A percentile compares a stretch with the other conserved stretches of the same genome.
Conservation (phyloP, 805 yeast species). For the Wickerhamiella bombiphila region DNA sequence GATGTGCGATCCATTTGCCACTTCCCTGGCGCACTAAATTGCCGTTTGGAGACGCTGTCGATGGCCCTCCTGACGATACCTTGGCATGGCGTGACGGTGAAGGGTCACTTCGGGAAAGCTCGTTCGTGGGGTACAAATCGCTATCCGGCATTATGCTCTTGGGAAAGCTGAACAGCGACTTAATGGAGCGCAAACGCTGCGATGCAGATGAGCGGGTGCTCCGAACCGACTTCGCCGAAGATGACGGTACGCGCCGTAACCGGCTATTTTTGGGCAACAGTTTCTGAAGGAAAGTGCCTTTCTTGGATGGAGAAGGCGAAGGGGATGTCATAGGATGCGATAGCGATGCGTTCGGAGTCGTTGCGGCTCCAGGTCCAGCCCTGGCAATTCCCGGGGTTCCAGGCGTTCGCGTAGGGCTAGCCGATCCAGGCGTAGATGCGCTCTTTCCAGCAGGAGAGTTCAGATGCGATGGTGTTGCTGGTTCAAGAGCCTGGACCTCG, state of each 20-base stretch:
- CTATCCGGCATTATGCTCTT: conserved; percentile 7
- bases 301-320: not conserved
- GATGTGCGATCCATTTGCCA: conserved; percentile 36
- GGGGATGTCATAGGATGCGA: not conserved
- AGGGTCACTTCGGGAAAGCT: not conserved
- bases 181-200: conserved; percentile 5
- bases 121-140: conserved; percentile 11
- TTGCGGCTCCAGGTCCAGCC: not conserved
- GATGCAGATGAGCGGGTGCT: conserved; percentile 5
- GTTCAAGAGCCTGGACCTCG: no score
- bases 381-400: not conserved
- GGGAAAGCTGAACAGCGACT: conserved; percentile 11
- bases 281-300: conserved; percentile 9
- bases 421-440: not conserved
- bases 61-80: conserved; percentile 4
- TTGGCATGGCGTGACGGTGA: conserved; percentile 2
- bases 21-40: not conserved
- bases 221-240: conserved; percentile 6
- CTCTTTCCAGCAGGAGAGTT: conserved; percentile 2
- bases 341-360: not conserved
- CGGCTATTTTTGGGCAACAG: conserved; percentile 14
- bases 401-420: not conserved
- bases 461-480: no score
- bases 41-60: conserved; percentile 5
- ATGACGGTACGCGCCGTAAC: conserved; percentile 7